Evolutionary conservation across 371 early-diverging fungal genomes (phyloP).

Genomic region (Mucor ambiguus): DNA sequence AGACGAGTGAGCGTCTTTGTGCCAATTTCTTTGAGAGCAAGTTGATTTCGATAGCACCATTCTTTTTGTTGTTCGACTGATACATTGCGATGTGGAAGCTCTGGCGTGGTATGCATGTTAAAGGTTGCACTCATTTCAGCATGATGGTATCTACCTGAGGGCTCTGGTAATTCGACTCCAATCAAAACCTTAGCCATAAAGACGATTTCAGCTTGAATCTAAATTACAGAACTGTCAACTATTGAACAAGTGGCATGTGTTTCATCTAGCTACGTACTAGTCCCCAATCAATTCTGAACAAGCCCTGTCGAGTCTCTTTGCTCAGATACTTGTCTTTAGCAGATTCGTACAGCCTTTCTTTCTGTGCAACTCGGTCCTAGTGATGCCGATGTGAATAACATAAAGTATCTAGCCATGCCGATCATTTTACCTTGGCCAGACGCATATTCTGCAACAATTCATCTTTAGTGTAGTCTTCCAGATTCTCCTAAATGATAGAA

Average conservation of each 20-base stretch:
- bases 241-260: neutral
- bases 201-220: constrained; percentile 30
- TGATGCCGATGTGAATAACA: neutral
- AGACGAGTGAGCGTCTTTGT: constrained; percentile 19
- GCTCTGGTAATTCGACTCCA: constrained; percentile 13
- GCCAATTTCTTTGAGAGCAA: constrained; percentile 19
- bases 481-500: constrained; percentile 9
- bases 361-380: constrained; percentile 14
- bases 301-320: constrained; percentile 23
- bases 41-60: constrained; percentile 19
- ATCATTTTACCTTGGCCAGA: constrained; percentile 14
- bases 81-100: constrained; percentile 5
- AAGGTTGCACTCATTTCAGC: neutral
- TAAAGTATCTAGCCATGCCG: neutral
- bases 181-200: constrained; percentile 24
- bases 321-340: constrained; percentile 13
- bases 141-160: constrained; percentile 8
- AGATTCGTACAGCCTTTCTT: constrained; percentile 12
- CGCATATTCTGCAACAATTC: constrained; percentile 28
- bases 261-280: constrained; percentile 13
- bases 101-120: neutral
- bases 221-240: neutral
- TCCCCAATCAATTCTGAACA: constrained; percentile 24
- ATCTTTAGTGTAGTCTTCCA: constrained; percentile 18
- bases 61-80: constrained; percentile 20